Evolutionary conservation across 768 basidiomycete species (phyloP), one percentile per base, ranked within the genome.

Genomic region (Suillus clintonianus): DNA sequence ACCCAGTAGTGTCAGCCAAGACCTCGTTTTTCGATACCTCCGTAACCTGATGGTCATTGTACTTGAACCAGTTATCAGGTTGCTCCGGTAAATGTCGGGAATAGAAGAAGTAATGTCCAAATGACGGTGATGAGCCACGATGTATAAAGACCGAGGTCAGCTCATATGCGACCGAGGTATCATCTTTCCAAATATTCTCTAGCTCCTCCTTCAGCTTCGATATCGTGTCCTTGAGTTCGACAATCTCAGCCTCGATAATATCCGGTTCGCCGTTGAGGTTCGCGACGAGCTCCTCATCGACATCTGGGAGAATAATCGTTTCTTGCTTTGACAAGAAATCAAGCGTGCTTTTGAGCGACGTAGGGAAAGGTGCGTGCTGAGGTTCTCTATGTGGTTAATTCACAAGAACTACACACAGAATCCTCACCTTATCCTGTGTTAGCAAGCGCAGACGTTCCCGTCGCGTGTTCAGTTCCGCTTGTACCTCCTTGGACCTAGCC

Each of bases 21-120:
- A 98, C 91, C 70, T 97, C 95, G 9, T 87, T 86, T 70, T 92
- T 91, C 10, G 83, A 76, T 0, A 94, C 92, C 32, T 86, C 82
- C 4, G 86, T 83, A 10, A 99, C 94, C 63, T 86, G 88, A 42
- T 93, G 93, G 73, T 98, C 96, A 73, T 98, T 98, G 79, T 97
- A 95, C 78, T 97, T 97, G 84, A 95, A 94, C 94, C 95, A 98
- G 50, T 84, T 82, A 62, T 97, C 90, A 13, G 89, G 89, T 27
- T 86, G 77, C 55, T 86, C 85, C 1, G 95, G 96, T 15, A 97
- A 81, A 74, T 94, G 84, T 45, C 95, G 85, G 61, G 95, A 93
- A 75, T 97, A 97, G 77, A 98, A 94, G 82, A 95, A 99, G 76
- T 97, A 97, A 73, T 97, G 96, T 4, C 95, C 95, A 78, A 88